These are phyloP conservation scores for Cutaneotrichosporon cutaneum DNA, from an alignment of 1,284 basidiomycete species.

Conservation along the genomic window DNA sequence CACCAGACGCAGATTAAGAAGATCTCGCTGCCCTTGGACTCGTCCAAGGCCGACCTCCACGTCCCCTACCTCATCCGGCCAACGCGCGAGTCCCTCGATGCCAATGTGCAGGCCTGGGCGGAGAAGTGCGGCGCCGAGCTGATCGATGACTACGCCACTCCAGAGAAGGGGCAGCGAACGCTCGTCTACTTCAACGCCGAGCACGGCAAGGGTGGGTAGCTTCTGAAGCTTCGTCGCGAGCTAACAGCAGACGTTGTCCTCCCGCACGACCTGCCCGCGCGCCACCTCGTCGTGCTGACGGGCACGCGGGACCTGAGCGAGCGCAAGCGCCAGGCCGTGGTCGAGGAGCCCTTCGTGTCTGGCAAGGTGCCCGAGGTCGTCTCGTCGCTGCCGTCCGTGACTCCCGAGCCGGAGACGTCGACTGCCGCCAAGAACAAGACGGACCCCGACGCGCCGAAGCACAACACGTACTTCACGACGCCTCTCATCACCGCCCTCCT, in stretches of 20 bases:
- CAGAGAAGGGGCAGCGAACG: conserved; percentile 2
- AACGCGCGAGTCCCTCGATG: conserved; percentile 29
- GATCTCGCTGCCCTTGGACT: conserved; percentile 22
- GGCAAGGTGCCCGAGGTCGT: conserved; percentile 76
- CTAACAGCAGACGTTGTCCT: conserved; percentile 17
- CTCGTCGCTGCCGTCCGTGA: conserved; percentile 54
- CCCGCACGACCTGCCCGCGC: conserved; percentile 24
- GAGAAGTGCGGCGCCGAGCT: conserved; percentile 39
- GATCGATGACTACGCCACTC: conserved; percentile 17
- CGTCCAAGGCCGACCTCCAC: conserved; percentile 32
- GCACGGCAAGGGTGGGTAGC: conserved; percentile 18
- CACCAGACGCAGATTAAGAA: conserved; percentile 38
- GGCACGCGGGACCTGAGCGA: conserved; percentile 31
- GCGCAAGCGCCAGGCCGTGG: conserved; percentile 13
- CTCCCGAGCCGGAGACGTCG: conserved; percentile 13
- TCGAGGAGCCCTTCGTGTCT: conserved; percentile 18
- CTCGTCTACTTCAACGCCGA: conserved; percentile 19
- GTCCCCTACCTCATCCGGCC: conserved; percentile 27
- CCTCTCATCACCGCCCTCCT: conserved; percentile 70
- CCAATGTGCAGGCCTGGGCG: conserved; percentile 37
- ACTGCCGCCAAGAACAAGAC: conserved; percentile 13
- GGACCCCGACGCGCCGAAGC: conserved; percentile 25
- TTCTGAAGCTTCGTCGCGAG: too few relatives aligned
- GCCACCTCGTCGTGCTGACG: conserved; percentile 41
- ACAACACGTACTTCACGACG: conserved; percentile 74